Evolutionary conservation across 2,329 filamentous ascomycete species (phyloP).

Genomic region (Ascochyta fabae): DNA sequence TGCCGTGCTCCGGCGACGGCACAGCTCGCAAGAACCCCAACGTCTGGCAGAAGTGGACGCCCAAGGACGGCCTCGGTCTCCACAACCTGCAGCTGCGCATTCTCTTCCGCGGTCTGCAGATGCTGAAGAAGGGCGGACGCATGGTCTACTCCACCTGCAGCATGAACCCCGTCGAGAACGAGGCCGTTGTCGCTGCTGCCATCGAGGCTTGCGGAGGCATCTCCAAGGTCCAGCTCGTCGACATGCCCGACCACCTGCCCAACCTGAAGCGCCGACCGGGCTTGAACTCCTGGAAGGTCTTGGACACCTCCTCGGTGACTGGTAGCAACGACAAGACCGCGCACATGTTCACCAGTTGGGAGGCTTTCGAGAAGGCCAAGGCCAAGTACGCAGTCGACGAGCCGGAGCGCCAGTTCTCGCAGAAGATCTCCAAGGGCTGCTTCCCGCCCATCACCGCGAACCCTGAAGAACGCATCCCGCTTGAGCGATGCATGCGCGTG

Average conservation of each 20-base stretch:
- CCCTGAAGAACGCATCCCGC: constrained; percentile 67
- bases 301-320: constrained; percentile 55
- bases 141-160: constrained; percentile 99
- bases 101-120: constrained; percentile 87
- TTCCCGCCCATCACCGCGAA: constrained; percentile 71
- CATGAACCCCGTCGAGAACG: constrained; percentile 98
- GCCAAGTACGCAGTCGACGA: constrained; percentile 63
- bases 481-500: constrained; percentile 90
- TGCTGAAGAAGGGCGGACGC: constrained; percentile 92
- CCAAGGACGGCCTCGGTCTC: constrained; percentile 84
- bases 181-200: constrained; percentile 86
- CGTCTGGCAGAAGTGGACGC: constrained; percentile 94
- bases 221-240: constrained; percentile 80
- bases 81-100: constrained; percentile 89
- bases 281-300: constrained; percentile 83
- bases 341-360: constrained; percentile 80
- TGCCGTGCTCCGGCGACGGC: constrained; percentile 95
- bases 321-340: constrained; percentile 70
- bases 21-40: constrained; percentile 91
- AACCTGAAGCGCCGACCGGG: constrained; percentile 78
- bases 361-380: constrained; percentile 76
- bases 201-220: constrained; percentile 88
- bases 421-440: constrained; percentile 75
- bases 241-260: constrained; percentile 79
- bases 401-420: constrained; percentile 63